phyloP scores from a whole-genome alignment of 441 rosid species.

The Biscutella laevigata region DNA sequence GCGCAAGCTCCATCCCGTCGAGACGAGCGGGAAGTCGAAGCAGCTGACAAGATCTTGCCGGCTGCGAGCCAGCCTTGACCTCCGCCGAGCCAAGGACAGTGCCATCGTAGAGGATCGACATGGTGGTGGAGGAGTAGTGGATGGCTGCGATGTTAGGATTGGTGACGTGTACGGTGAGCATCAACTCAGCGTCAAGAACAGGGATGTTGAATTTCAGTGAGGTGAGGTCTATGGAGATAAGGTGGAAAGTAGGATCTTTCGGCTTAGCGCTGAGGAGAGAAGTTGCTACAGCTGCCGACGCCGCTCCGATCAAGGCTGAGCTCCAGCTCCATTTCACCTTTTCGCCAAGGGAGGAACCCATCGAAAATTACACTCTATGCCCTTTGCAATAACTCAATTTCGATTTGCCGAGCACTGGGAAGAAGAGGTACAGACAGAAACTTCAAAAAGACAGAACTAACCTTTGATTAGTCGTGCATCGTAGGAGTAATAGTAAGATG shows the following conservation, averaged over 20 bases:
- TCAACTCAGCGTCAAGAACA: slow-evolving; percentile 55
- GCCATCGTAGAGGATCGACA: slow-evolving; percentile 83
- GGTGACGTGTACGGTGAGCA: slow-evolving; percentile 74
- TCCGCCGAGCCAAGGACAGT: slow-evolving; percentile 60
- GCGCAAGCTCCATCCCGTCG: slow-evolving; percentile 65
- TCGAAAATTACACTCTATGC: neutral
- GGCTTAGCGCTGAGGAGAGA: slow-evolving; percentile 50
- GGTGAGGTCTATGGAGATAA: slow-evolving; percentile 64
- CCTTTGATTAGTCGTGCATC: no score
- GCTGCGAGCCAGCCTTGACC: slow-evolving; percentile 68
- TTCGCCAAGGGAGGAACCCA: slow-evolving; percentile 30
- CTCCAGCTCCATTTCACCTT: slow-evolving; percentile 65
- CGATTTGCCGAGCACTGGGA: neutral
- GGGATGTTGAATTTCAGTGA: slow-evolving; percentile 73
- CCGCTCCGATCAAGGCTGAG: slow-evolving; percentile 61
- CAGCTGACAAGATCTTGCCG: slow-evolving; percentile 51
- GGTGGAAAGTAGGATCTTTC: slow-evolving; percentile 68
- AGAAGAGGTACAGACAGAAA: neutral
- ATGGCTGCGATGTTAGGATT: slow-evolving; percentile 65
- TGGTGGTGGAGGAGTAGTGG: slow-evolving; percentile 55
- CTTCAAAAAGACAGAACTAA: neutral
- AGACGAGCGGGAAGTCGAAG: slow-evolving; percentile 60
- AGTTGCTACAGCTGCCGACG: slow-evolving; percentile 39
- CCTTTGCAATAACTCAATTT: neutral
- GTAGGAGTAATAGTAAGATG: no score